Percentiles rank a stretch among this genome's conserved stretches.
phyloP scores from a whole-genome alignment of 2,329 filamentous ascomycete species.

The Metarhizium album region DNA sequence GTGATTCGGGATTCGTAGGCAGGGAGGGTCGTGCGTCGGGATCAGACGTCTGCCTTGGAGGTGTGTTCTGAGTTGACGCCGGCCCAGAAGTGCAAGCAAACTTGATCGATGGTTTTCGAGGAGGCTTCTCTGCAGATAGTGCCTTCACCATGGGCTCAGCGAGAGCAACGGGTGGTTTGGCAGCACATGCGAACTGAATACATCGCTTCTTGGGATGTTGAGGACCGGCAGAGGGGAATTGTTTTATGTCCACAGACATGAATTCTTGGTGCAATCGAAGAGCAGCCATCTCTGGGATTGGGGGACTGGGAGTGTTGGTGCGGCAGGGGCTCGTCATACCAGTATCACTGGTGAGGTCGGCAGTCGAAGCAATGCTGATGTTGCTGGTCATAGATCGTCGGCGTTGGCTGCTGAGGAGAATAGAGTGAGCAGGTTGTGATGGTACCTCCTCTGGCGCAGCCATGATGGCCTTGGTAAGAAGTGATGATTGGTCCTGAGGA shows the following conservation, averaged over 20 bases:
- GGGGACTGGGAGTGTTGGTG: slow-evolving; percentile 80
- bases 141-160: slow-evolving; percentile 23
- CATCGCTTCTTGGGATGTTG: slow-evolving; percentile 63
- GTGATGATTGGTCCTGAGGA: slow-evolving; percentile 56
- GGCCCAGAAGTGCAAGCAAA: slow-evolving; percentile 57
- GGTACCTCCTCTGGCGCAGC: slow-evolving; percentile 50
- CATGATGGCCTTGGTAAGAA: slow-evolving; percentile 77
- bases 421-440: slow-evolving; percentile 26
- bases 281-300: slow-evolving; percentile 50
- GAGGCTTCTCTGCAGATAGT: slow-evolving; percentile 26
- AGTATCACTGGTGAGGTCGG: slow-evolving; percentile 89
- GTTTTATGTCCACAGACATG: slow-evolving; percentile 13
- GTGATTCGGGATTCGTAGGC: slow-evolving; percentile 14
- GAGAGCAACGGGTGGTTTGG: slow-evolving; percentile 41
- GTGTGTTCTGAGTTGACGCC: slow-evolving; percentile 28
- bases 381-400: slow-evolving; percentile 67
- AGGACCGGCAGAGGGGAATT: slow-evolving; percentile 21
- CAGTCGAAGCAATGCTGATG: slow-evolving; percentile 69
- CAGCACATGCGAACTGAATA: slow-evolving; percentile 83
- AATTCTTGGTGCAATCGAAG: slow-evolving; percentile 26
- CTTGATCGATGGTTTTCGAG: slow-evolving; percentile 56
- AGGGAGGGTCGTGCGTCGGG: slow-evolving; percentile 5
- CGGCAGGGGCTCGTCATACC: slow-evolving; percentile 83
- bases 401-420: slow-evolving; percentile 27
- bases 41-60: slow-evolving; percentile 17